Base-by-base conservation (phyloP, 352 stramenopile species). In the Lagenidium giganteum region DNA sequence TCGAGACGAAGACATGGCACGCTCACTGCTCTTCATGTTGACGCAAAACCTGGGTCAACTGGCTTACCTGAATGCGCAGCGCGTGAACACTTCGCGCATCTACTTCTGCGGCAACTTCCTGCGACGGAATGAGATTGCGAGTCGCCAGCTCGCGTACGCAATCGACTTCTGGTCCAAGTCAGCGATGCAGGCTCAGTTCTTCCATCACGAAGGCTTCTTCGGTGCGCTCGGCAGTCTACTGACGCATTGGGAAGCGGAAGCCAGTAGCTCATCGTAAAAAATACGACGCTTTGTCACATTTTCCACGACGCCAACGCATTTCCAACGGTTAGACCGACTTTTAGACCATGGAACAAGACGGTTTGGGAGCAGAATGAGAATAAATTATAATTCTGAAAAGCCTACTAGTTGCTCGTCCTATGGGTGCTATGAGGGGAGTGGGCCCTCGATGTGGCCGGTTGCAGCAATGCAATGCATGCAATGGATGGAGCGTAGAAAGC, bases 131-230 rank as follows among this genome's bases (percentile, higher is more conserved):
- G 86, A 96, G 49, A 91, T 98, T 48, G 93, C 79, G 30, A 92
- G 64, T 29, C 71, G 83, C 23, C 72, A 90, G 47, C 64, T 98
- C 25, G 71, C 87, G 28, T 97, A 90, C 57, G 87, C 90, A 7
- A 99, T 99, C 64, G 80, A 97, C 51, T 98, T 98, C 64, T 99
- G 96, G 96, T 98, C 89, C 23, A 87, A 95, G 42, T 93, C 92
- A 24, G 56, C 65, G 27, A 86, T 95, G 64, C 67, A 95, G 45
- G 86, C 83, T 16, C 77, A 95, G 38, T 98, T 98, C 50, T 92
- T 97, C 43, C 77, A 89, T 49, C 94, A 98, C 67, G 93, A 98
- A 68, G 96, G 96, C 1, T 99, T 98, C 63, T 98, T 98, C 66
- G 96, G 96, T 17, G 95, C 96, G 11, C 63, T 99, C 5, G 96